phyloP scores from a whole-genome alignment of 371 early-diverging fungal genomes.

The Lichtheimia ornata region DNA sequence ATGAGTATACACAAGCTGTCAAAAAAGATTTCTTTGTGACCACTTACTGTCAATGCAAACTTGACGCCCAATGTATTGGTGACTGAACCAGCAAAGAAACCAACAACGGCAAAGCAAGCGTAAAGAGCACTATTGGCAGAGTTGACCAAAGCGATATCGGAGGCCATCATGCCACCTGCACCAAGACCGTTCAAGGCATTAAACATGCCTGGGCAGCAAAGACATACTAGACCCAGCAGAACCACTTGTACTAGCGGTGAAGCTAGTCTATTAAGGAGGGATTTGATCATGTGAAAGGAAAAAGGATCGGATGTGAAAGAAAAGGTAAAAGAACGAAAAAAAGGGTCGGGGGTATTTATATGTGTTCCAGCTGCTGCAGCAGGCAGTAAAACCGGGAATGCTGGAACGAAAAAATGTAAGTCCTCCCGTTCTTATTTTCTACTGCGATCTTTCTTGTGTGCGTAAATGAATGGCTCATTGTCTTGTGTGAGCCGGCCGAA shows the following conservation, averaged over 20 bases:
- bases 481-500: too few species aligned
- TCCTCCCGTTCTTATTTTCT: conserved; percentile 1
- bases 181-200: conserved; percentile 54
- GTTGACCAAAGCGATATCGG: conserved; percentile 63
- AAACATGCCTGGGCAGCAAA: conserved; percentile 78
- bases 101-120: conserved; percentile 68
- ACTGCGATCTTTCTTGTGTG: not conserved
- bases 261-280: conserved; percentile 1
- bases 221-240: conserved; percentile 74
- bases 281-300: not conserved
- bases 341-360: conserved; percentile 11
- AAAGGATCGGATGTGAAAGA: not conserved
- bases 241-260: conserved; percentile 63
- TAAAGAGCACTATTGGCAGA: conserved; percentile 73
- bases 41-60: conserved; percentile 40
- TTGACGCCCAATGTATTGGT: conserved; percentile 61
- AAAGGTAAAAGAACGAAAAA: not conserved
- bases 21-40: not conserved
- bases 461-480: too few species aligned
- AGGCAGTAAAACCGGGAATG: too few species aligned
- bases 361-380: not conserved
- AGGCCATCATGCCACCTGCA: conserved; percentile 54
- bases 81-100: conserved; percentile 64
- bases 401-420: not conserved
- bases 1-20: not conserved